phyloP scores from a whole-genome alignment of 805 yeast species.

The Candida fluviatilis region DNA sequence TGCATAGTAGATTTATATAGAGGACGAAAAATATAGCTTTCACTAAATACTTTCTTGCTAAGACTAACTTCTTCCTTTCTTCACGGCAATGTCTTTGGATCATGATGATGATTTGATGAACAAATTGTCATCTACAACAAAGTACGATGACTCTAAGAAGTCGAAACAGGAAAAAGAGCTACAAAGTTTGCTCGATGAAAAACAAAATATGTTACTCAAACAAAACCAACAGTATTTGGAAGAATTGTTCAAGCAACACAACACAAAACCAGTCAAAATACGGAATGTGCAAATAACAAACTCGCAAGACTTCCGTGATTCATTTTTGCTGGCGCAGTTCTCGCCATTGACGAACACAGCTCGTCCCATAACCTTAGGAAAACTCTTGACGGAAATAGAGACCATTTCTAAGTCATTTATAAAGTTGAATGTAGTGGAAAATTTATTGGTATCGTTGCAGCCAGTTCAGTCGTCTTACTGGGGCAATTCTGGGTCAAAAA shows the following conservation, averaged over 20 bases:
- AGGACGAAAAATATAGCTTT: too few relatives aligned
- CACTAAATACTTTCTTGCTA: too few relatives aligned
- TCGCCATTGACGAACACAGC: conserved; percentile 39
- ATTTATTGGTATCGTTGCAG: conserved; percentile 33
- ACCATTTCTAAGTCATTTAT: conserved; percentile 38
- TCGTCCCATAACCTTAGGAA: conserved; percentile 31
- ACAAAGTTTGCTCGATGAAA: conserved; percentile 20
- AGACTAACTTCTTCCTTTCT: too few relatives aligned
- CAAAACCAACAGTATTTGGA: conserved; percentile 32
- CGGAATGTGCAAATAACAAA: conserved; percentile 47
- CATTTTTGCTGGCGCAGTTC: conserved; percentile 45
- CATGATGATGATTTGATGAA: conserved; percentile 32
- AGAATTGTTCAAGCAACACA: conserved; percentile 27
- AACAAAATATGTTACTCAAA: conserved; percentile 26
- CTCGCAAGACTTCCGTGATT: conserved; percentile 41
- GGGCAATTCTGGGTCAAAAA: conserved; percentile 8
- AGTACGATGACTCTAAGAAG: conserved; percentile 5
- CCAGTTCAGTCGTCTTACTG: conserved; percentile 10
- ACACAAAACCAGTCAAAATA: conserved; percentile 39
- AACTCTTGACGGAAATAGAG: conserved; percentile 41
- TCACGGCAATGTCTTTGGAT: conserved; percentile 9
- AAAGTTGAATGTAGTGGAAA: conserved; percentile 40
- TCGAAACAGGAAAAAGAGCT: conserved; percentile 23
- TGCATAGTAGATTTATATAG: too few relatives aligned
- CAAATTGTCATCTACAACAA: conserved; percentile 16